phyloP scores from a whole-genome alignment of 2,329 filamentous ascomycete species.

The Bertia moriformis region DNA sequence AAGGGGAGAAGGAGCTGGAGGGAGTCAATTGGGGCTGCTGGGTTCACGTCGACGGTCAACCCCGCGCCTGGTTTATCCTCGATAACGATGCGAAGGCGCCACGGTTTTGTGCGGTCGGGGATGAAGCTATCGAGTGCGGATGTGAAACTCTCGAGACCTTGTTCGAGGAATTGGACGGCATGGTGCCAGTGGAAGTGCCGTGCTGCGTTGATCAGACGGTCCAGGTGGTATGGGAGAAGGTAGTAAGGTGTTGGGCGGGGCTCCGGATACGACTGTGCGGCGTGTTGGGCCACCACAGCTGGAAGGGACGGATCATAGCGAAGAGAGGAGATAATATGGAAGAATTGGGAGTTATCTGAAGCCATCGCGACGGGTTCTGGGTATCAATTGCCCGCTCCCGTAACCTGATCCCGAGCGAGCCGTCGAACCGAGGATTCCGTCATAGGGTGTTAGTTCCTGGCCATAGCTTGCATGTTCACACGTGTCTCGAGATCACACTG shows the following conservation, averaged over 20 bases:
- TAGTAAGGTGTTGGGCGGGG: constrained; percentile 51
- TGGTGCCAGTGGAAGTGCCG: neutral
- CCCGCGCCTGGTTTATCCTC: constrained; percentile 12
- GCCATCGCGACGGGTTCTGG: neutral
- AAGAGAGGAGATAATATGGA: constrained; percentile 56
- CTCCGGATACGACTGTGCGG: constrained; percentile 34
- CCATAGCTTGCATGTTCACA: too few species aligned
- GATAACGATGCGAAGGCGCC: constrained; percentile 19
- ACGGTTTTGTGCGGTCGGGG: constrained; percentile 12
- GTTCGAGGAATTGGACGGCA: neutral
- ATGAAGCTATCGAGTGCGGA: constrained; percentile 14
- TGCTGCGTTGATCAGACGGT: constrained; percentile 21
- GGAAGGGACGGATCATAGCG: constrained; percentile 53
- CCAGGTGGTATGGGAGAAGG: constrained; percentile 65
- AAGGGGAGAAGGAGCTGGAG: neutral
- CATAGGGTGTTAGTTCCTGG: too few species aligned
- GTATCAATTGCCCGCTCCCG: too few species aligned
- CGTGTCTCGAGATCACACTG: too few species aligned
- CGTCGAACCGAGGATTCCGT: too few species aligned
- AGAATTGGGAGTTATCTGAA: constrained; percentile 18
- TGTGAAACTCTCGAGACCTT: constrained; percentile 6
- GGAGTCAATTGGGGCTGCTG: constrained; percentile 5
- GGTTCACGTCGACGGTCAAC: constrained; percentile 2
- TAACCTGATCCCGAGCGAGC: too few species aligned
- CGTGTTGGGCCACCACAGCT: constrained; percentile 17